Percentiles rank a stretch among this genome's conserved stretches.
Conservation (phyloP, 331 rosid species). For the Pyrus hybrid region DNA sequence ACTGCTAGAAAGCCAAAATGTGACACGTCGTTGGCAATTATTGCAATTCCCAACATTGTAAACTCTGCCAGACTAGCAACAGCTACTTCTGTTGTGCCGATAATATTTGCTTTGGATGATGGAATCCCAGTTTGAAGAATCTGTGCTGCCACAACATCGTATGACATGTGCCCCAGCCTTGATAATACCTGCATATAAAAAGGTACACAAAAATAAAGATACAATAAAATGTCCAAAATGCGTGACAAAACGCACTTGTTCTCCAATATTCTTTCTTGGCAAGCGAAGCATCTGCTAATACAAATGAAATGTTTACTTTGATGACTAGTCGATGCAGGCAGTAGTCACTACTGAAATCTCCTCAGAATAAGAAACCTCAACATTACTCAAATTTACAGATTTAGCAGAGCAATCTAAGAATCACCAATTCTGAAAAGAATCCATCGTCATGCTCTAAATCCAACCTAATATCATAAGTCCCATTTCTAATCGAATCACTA, state of each 20-base stretch:
- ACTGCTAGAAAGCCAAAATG: slow-evolving; percentile 68
- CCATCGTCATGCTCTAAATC: neutral
- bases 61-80: slow-evolving; percentile 95
- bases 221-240: neutral
- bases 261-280: too few relatives aligned
- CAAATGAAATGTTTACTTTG: neutral
- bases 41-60: slow-evolving; percentile 76
- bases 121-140: slow-evolving; percentile 93
- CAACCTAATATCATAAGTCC: neutral
- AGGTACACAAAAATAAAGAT: neutral
- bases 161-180: slow-evolving; percentile 90
- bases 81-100: slow-evolving; percentile 90
- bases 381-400: too few relatives aligned
- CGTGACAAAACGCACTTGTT: neutral
- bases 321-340: neutral
- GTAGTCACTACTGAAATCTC: too few relatives aligned
- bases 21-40: slow-evolving; percentile 72
- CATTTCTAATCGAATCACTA: neutral
- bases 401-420: too few relatives aligned
- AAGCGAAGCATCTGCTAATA: too few relatives aligned
- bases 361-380: too few relatives aligned
- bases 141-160: slow-evolving; percentile 86
- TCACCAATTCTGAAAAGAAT: too few relatives aligned
- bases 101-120: slow-evolving; percentile 80
- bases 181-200: slow-evolving; percentile 58